Base-by-base conservation (phyloP, 2,329 filamentous ascomycete genomes). In the Trichophyton schoenleinii region DNA sequence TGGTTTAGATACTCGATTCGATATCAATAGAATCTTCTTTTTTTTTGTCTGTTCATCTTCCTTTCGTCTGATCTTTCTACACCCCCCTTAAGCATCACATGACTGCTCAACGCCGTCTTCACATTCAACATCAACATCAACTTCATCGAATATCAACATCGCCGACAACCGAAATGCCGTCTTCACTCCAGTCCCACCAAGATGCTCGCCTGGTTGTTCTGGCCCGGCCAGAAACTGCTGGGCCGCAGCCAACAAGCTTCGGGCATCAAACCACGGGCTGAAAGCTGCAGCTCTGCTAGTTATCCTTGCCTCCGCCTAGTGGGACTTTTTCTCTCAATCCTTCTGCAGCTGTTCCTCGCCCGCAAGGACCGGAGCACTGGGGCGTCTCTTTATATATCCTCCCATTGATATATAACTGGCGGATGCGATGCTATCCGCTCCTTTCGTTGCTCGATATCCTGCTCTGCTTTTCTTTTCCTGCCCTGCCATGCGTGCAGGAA, bases 181-280 rank as follows among this genome's bases (percentile, higher is more conserved):
- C 18, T 48, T 31, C n/a, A 22, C 8, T 48, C 20, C 44, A 48
- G 44, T 18, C 22, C 44, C 18, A 25, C 15, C 6, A 18, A 48
- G 44, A 48, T 48, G 28, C 49, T 22, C 49, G 13, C 9, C 6
- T 8, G 46, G 46, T 1, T 13, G 34, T 3, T 22, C 49, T 53
- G 49, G 49, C 49, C 22, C 22, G 49, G 49, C 49, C 15, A 6
- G 49, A 48, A 48, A 22, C 44, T 18, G 44, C 44, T 48, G 44
- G 42, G 22, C 49, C 22, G 49, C 49, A 53, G 22, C 49, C 49
- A 53, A 53, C 49, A 53, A 53, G 49, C 49, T 28, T 53, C 49
- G 49, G 49, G 49, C 49, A 53, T 53, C 49, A 53, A 53, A 31
- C 49, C 49, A 53, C 49, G 49, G 25, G 49, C 20, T 25, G 31